Evolutionary conservation across 352 stramenopile genomes (phyloP).

Genomic region (Poterioochromonas sp.): DNA sequence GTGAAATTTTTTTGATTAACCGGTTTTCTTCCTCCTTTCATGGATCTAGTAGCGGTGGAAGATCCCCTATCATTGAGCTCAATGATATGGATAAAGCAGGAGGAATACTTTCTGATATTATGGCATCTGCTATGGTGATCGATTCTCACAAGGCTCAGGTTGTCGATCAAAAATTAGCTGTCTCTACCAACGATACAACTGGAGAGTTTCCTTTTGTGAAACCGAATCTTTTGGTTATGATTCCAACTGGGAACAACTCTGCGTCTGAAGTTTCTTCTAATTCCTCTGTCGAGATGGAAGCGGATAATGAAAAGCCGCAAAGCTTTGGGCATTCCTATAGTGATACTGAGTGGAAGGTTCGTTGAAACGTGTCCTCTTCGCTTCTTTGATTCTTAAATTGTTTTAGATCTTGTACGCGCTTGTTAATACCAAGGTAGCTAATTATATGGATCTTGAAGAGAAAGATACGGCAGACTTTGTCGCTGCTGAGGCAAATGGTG

Average conservation of each 20-base stretch:
- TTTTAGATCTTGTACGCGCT: not conserved
- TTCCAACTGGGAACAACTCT: not conserved
- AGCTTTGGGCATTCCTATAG: not conserved
- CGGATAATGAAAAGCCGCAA: not conserved
- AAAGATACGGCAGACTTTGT: not conserved
- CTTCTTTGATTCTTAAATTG: not conserved
- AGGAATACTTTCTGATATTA: not conserved
- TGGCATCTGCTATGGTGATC: slow-evolving; percentile 6
- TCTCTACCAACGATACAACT: not conserved
- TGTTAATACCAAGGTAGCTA: not conserved
- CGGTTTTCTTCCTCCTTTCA: not conserved
- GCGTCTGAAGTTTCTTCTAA: not conserved
- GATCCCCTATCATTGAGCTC: too few species aligned
- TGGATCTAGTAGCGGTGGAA: not conserved
- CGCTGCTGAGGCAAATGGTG: not conserved
- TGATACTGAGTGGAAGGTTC: slow-evolving; percentile 1
- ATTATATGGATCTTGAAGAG: not conserved
- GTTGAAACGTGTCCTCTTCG: not conserved
- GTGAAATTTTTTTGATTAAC: not conserved
- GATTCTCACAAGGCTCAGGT: not conserved
- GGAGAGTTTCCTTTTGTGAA: not conserved
- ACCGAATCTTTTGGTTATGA: not conserved
- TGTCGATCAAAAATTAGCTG: not conserved
- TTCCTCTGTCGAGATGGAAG: not conserved
- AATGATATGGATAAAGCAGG: not conserved